Percentiles rank a stretch among this genome's conserved stretches.
Evolutionary conservation across 257 asterid genomes (phyloP).

Genomic region (Capsicum rhomboideum): DNA sequence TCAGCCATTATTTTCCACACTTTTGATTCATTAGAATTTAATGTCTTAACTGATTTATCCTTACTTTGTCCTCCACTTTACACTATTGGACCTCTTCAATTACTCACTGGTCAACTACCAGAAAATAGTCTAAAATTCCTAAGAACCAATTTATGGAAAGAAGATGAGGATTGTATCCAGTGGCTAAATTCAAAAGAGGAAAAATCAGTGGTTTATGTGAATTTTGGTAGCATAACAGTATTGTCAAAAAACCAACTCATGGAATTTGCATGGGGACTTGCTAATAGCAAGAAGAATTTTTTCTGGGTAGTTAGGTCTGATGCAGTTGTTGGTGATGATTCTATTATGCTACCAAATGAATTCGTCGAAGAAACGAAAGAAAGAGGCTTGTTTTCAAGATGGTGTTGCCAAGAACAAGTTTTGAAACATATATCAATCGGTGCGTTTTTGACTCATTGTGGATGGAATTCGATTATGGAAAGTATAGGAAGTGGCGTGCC

Average conservation of each 20-base stretch:
- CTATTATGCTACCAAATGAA: constrained; percentile 5
- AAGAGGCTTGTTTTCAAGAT: constrained; percentile 16
- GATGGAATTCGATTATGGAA: constrained; percentile 39
- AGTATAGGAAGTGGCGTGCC: constrained; percentile 35
- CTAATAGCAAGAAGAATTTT: constrained; percentile 22
- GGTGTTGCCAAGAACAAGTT: constrained; percentile 41
- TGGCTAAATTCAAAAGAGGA: constrained; percentile 25
- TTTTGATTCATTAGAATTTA: constrained; percentile 18
- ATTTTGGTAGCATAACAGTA: constrained; percentile 35
- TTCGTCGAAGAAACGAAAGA: constrained; percentile 14
- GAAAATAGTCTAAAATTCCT: constrained; percentile 2
- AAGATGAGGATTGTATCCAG: constrained; percentile 24
- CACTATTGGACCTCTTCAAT: constrained; percentile 33
- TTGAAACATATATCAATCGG: constrained; percentile 25
- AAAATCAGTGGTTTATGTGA: constrained; percentile 32
- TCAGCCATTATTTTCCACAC: constrained; percentile 34
- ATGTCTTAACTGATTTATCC: constrained; percentile 16
- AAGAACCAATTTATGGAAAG: constrained; percentile 23
- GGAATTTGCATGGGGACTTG: constrained; percentile 41
- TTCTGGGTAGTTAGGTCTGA: constrained; percentile 37
- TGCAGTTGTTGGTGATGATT: constrained; percentile 14
- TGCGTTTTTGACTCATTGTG: constrained; percentile 34
- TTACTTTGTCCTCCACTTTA: constrained; percentile 29
- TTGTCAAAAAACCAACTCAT: constrained; percentile 7
- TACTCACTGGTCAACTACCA: constrained; percentile 10